Conservation (phyloP, 2,329 filamentous ascomycete genomes). For the Nigrograna mackinnonii region DNA sequence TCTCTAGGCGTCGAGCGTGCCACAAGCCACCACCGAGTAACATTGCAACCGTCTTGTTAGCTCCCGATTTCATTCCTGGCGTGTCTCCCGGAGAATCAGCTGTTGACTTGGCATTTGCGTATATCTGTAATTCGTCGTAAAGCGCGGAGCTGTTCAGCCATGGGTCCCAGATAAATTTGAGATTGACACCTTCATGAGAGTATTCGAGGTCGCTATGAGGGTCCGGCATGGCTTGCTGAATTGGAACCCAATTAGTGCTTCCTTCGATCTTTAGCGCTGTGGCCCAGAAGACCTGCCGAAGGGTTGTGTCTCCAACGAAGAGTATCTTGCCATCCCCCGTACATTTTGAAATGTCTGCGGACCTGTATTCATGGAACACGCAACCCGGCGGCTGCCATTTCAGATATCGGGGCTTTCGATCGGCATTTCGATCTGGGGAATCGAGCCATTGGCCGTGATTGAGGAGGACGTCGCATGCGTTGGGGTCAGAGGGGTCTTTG, state of each 20-base stretch:
- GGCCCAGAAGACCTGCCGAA: constrained; percentile 65
- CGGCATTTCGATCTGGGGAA: constrained; percentile 30
- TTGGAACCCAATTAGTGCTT: constrained; percentile 38
- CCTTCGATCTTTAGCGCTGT: constrained; percentile 53
- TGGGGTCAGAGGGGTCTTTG: constrained; percentile 50
- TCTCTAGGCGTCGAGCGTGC: constrained; percentile 56
- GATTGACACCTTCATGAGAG: constrained; percentile 47
- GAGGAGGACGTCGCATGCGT: constrained; percentile 58
- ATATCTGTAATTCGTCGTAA: constrained; percentile 45
- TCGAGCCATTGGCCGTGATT: constrained; percentile 58
- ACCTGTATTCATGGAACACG: constrained; percentile 59
- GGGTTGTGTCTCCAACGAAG: constrained; percentile 64
- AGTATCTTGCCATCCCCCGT: constrained; percentile 56
- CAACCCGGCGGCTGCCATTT: constrained; percentile 66
- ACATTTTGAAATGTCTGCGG: constrained; percentile 57
- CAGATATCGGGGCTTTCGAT: constrained; percentile 41
- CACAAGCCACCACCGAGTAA: constrained; percentile 60
- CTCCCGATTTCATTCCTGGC: background rate
- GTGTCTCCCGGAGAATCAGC: constrained; percentile 6
- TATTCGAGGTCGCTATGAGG: constrained; percentile 51
- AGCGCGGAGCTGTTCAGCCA: constrained; percentile 58
- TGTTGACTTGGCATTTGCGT: constrained; percentile 19
- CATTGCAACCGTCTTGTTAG: constrained; percentile 47
- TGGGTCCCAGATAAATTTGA: constrained; percentile 67
- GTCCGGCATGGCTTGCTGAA: constrained; percentile 20